A percentile compares a stretch with the other conserved stretches of the same genome.
Conservation (phyloP, 2,329 filamentous ascomycete species). For the Sordariomycetes sp. region DNA sequence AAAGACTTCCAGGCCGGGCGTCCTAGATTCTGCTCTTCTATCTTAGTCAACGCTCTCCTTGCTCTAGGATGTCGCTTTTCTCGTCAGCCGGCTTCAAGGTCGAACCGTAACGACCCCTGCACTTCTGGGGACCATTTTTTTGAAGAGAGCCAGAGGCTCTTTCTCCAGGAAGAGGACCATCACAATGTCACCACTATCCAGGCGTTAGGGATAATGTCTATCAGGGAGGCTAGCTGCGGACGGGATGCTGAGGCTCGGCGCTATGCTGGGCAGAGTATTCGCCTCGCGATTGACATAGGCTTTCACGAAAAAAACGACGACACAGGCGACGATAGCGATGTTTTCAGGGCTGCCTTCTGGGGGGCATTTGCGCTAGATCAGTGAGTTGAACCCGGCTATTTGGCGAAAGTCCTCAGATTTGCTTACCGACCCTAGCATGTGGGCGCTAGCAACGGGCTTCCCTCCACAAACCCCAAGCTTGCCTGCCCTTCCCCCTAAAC, state of each 20-base stretch:
- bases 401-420: background rate
- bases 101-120: constrained; percentile 48
- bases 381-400: constrained; percentile 25
- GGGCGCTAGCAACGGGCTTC: constrained; percentile 54
- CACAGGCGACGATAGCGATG: constrained; percentile 39
- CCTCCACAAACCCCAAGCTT: constrained; percentile 49
- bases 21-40: constrained; percentile 55
- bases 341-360: constrained; percentile 52
- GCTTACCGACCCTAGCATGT: constrained; percentile 31
- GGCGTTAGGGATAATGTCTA: constrained; percentile 65
- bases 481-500: constrained; percentile 46
- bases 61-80: constrained; percentile 61
- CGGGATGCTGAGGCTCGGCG: constrained; percentile 64
- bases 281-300: constrained; percentile 62
- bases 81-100: constrained; percentile 50
- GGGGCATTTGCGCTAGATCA: constrained; percentile 53
- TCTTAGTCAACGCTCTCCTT: constrained; percentile 56
- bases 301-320: constrained; percentile 42
- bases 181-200: constrained; percentile 62
- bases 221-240: constrained; percentile 62
- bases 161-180: constrained; percentile 45
- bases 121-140: constrained; percentile 68
- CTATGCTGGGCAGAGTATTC: constrained; percentile 61
- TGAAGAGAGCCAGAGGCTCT: constrained; percentile 52
- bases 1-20: constrained; percentile 51